Evolutionary conservation across 2,329 filamentous ascomycete species (phyloP).

Genomic region (Sarocladiaceae sp.): DNA sequence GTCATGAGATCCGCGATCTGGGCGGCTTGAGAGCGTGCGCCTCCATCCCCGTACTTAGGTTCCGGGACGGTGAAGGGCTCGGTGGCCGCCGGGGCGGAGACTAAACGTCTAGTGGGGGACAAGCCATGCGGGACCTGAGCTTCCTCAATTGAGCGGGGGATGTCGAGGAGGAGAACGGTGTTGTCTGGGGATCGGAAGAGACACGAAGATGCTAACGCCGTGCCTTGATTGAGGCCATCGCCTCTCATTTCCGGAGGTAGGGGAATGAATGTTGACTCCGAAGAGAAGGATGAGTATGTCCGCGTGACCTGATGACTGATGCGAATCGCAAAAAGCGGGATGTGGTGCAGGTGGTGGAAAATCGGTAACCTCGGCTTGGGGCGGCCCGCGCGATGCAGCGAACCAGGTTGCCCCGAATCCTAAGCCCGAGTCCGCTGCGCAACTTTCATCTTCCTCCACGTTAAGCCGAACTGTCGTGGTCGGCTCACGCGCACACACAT

Average conservation of each 20-base stretch:
- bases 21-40: conserved; percentile 34
- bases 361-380: conserved; percentile 7
- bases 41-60: conserved; percentile 25
- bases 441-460: conserved; percentile 1
- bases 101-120: conserved; percentile 33
- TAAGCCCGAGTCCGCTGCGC: background rate
- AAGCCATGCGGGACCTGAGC: conserved; percentile 50
- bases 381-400: background rate
- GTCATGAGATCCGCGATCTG: conserved; percentile 53
- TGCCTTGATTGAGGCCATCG: background rate
- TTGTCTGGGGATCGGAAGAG: conserved; percentile 29
- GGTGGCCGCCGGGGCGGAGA: conserved; percentile 40
- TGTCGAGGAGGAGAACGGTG: conserved; percentile 59
- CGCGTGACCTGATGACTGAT: conserved; percentile 5
- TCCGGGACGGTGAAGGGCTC: conserved; percentile 32
- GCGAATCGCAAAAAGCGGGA: background rate
- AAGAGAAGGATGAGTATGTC: background rate
- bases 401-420: background rate
- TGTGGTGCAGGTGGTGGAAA: background rate
- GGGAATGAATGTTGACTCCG: background rate
- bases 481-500: background rate
- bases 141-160: conserved; percentile 65
- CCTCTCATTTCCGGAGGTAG: background rate
- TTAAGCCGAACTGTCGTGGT: conserved; percentile 3
- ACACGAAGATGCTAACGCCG: conserved; percentile 19